Evolutionary conservation across 169 alveolate genomes (phyloP).

Genomic region (Plasmodium reichenowi): DNA sequence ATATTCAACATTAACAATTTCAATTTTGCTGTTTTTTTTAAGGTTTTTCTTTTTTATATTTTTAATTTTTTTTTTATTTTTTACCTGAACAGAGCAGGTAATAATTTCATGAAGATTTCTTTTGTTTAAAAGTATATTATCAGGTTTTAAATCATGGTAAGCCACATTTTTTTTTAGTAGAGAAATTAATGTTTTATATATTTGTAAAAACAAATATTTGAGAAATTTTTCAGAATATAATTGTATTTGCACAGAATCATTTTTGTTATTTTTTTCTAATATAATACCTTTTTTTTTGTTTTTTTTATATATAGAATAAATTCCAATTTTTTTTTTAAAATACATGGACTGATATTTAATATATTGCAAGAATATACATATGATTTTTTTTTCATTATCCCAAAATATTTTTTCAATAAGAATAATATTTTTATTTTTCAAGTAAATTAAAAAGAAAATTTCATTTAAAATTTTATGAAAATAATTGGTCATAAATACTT

Average conservation of each 20-base stretch:
- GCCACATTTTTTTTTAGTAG: slow-evolving; percentile 54
- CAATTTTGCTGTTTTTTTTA: slow-evolving; percentile 1
- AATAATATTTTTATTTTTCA: slow-evolving; percentile 50
- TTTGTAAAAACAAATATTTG: slow-evolving; percentile 29
- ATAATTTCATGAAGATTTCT: slow-evolving; percentile 13
- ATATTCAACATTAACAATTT: background rate
- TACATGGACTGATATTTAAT: slow-evolving; percentile 60
- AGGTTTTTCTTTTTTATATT: slow-evolving; percentile 4
- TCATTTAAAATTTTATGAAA: slow-evolving; percentile 62
- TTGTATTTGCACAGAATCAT: slow-evolving; percentile 11
- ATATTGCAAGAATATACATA: slow-evolving; percentile 28
- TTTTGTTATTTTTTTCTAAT: background rate
- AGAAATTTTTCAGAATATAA: slow-evolving; percentile 65
- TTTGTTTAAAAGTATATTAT: slow-evolving; percentile 42
- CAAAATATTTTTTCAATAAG: slow-evolving; percentile 47
- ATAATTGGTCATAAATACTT: slow-evolving; percentile 52
- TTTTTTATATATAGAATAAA: slow-evolving; percentile 48
- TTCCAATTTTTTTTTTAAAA: slow-evolving; percentile 37
- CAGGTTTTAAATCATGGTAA: slow-evolving; percentile 65
- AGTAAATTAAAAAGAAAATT: slow-evolving; percentile 47
- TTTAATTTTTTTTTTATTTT: slow-evolving; percentile 16
- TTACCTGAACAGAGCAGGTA: slow-evolving; percentile 24
- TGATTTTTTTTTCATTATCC: slow-evolving; percentile 50
- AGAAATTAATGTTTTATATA: slow-evolving; percentile 40
- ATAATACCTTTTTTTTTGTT: too few species aligned